Percentiles rank a stretch among this genome's conserved stretches.
Conservation (phyloP, 306 rosid genomes). For the Arachis hypogaea region DNA sequence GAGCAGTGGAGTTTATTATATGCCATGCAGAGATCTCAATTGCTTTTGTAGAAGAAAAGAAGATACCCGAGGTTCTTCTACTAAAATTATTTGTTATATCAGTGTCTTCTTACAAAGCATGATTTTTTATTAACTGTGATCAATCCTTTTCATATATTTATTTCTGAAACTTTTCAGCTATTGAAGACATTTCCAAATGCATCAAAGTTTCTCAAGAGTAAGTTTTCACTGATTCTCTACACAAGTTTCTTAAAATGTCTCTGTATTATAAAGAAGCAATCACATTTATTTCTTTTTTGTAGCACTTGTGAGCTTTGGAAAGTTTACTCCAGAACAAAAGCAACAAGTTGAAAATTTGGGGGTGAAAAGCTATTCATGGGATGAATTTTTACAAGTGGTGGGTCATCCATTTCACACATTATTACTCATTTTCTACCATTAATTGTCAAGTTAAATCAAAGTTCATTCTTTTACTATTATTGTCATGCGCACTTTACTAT, state of each 20-base stretch:
- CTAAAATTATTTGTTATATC: conserved; percentile 9
- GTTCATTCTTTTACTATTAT: neutral
- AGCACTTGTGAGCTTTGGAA: conserved; percentile 94
- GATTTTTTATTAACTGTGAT: neutral
- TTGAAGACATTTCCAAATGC: conserved; percentile 75
- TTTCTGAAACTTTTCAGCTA: conserved; percentile 56
- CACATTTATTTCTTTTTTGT: conserved; percentile 22
- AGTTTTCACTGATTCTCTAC: conserved; percentile 36
- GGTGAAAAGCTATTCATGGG: conserved; percentile 70
- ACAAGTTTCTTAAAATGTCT: conserved; percentile 32
- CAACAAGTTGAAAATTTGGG: conserved; percentile 60
- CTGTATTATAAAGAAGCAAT: conserved; percentile 28
- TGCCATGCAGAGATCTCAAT: conserved; percentile 78
- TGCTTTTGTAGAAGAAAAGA: conserved; percentile 77
- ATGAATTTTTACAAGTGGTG: conserved; percentile 76
- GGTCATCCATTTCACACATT: conserved; percentile 42
- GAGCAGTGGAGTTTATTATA: conserved; percentile 81
- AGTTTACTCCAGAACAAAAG: conserved; percentile 71
- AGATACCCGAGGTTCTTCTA: conserved; percentile 74
- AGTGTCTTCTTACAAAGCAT: conserved; percentile 21
- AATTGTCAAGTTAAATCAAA: conserved; percentile 14
- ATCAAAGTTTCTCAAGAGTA: conserved; percentile 67
- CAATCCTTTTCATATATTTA: conserved; percentile 34
- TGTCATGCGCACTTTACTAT: neutral
- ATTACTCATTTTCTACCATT: conserved; percentile 15